Percentiles rank a stretch among this genome's conserved stretches.
Evolutionary conservation across 2,329 filamentous ascomycete genomes (phyloP).

Genomic region (Trichoderma arundinaceum): DNA sequence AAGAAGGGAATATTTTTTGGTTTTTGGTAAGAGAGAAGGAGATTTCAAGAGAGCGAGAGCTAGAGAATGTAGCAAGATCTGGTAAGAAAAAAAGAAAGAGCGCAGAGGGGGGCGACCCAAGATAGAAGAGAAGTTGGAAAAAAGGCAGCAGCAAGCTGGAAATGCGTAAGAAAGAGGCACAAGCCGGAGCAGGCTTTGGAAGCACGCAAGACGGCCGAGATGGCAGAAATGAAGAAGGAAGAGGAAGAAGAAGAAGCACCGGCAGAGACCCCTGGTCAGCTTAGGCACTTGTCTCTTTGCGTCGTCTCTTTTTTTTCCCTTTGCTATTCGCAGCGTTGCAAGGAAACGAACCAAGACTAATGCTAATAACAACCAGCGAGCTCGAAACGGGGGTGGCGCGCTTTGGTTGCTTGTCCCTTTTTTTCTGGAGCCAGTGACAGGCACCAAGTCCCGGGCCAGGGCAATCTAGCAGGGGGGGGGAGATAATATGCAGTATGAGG

Average conservation of each 20-base stretch:
- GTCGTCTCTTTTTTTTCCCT: not conserved
- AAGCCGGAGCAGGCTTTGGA: not conserved
- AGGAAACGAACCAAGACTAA: not conserved
- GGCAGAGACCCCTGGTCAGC: conserved; percentile 8
- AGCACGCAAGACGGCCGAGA: not conserved
- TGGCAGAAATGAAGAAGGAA: not conserved
- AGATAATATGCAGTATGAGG: not conserved
- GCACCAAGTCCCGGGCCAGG: conserved; percentile 11
- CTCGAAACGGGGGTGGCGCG: conserved; percentile 29
- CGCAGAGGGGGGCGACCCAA: conserved; percentile 11
- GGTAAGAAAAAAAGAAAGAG: conserved; percentile 5
- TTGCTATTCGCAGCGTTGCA: not conserved
- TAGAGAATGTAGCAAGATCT: conserved; percentile 1
- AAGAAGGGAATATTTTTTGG: conserved; percentile 27
- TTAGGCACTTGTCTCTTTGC: not conserved
- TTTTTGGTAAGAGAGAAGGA: not conserved
- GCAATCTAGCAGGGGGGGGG: conserved; percentile 9
- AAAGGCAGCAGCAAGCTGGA: conserved; percentile 4
- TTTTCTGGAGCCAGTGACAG: conserved; percentile 27
- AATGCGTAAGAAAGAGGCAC: not conserved
- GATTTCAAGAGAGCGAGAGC: not conserved
- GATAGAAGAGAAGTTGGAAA: conserved; percentile 15
- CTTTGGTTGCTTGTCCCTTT: conserved; percentile 13
- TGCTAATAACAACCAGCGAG: conserved; percentile 18
- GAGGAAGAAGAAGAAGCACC: not conserved